Evolutionary conservation across 129 eudicot species (phyloP).

Genomic region (Flaveria linearis): DNA sequence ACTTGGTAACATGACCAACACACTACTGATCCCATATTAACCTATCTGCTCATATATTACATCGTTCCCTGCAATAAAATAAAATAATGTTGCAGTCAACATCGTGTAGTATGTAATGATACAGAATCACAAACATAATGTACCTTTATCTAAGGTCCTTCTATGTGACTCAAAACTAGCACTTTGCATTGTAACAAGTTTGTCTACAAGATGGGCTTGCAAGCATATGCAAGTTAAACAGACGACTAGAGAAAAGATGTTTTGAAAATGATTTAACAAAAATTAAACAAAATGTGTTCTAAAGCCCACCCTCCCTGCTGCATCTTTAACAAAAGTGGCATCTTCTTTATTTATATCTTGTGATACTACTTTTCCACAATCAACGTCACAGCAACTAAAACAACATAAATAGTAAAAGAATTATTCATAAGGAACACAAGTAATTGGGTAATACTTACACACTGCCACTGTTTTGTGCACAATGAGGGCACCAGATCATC

Average conservation of each 20-base stretch:
- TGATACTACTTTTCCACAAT: too few species aligned
- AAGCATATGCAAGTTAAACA: neutral
- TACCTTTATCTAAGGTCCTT: conserved; percentile 40
- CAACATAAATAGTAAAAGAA: neutral
- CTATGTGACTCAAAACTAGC: conserved; percentile 31
- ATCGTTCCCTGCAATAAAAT: conserved; percentile 13
- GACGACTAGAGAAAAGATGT: neutral
- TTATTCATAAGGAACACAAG: neutral
- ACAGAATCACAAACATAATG: neutral
- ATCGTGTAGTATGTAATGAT: neutral
- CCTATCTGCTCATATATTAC: conserved; percentile 18
- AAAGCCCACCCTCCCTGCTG: conserved; percentile 45
- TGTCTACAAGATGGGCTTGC: conserved; percentile 36
- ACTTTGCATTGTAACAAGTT: conserved; percentile 11
- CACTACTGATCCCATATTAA: too few species aligned
- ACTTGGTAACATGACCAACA: neutral
- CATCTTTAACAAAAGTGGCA: conserved; percentile 41
- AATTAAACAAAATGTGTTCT: neutral
- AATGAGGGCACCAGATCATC: conserved; percentile 42
- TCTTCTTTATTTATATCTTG: conserved; percentile 43
- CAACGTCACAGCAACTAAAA: conserved; percentile 40
- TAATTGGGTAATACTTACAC: conserved; percentile 21
- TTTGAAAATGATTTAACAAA: neutral
- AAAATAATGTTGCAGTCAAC: neutral
- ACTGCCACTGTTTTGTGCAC: conserved; percentile 31